Evolutionary conservation across 2,329 filamentous ascomycete genomes (phyloP), one percentile per base, ranked within the genome.

Genomic region (Aspergillus fijiensis): DNA sequence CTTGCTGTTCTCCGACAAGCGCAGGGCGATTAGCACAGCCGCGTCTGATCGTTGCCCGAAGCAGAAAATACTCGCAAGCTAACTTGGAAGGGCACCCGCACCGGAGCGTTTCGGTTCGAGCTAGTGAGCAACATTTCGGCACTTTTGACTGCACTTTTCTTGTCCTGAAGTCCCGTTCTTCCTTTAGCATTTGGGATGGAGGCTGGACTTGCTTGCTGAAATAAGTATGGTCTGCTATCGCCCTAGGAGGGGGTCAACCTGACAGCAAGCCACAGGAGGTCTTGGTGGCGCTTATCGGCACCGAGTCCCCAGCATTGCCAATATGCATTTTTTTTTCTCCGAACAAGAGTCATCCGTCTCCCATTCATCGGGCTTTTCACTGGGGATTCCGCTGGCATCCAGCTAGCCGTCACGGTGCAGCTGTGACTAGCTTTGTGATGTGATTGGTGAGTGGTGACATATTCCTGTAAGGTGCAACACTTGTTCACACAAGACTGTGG

Each of bases 1-100:
- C 59, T 58, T 63, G 55, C 50, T 49, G 59, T 62, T 63, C 55
- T 49, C 58, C 58, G 54, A 63, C 42, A 50, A 63, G 53, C 49
- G 56, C 57, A 60, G 54, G 49, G 55, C 45, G 55, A 64, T 59
- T 63, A 60, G 59, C 59, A 64, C 57, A 53, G 57, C 59, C 58
- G 47, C 55, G 56, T 65, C 62, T 52, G 65, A 69, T 69, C 67
- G 58, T 58, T 69, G 63, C 67, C 64, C 49, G 33, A 69, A 67
- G 54, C 25, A 65, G 63, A 61, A 57, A 69, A 65, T 60, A 35
- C 61, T 62, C 59, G 58, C 57, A 53, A 49, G 59, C 61, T 60
- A 59, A 60, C 49, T 35, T 52, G 55, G 53, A 57, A 63, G 53
- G 45, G 60, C 60, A 55, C 59, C 53, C 63, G 52, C 23, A 51